Conservation (phyloP, 176 grass and related monocot species). For the Themeda triandra region DNA sequence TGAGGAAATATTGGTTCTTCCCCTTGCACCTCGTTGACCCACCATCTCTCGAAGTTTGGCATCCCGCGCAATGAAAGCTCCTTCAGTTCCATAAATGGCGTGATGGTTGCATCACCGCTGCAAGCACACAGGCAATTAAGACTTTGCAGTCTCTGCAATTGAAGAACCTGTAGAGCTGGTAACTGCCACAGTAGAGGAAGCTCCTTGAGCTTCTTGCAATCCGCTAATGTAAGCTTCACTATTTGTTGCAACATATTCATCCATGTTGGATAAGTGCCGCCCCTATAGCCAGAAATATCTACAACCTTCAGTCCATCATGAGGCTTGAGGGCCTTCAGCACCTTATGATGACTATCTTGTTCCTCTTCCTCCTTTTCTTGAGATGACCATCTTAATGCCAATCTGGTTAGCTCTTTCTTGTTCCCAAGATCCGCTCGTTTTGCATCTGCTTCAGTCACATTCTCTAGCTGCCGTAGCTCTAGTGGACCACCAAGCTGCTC, state of each 20-base stretch:
- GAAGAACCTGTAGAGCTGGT: neutral
- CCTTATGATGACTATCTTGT: too few species aligned
- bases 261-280: neutral
- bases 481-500: neutral
- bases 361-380: too few species aligned
- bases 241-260: neutral
- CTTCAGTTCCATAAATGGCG: too few species aligned
- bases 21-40: neutral
- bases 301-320: neutral
- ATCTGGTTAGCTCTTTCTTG: neutral
- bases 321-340: neutral
- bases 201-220: neutral
- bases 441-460: conserved; percentile 7
- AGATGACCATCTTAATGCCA: neutral
- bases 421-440: neutral
- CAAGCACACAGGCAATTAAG: too few species aligned
- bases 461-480: neutral
- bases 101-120: too few species aligned
- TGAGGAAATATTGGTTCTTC: neutral
- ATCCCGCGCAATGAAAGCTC: neutral
- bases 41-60: neutral
- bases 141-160: fast-evolving
- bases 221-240: neutral
- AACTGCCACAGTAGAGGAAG: neutral
- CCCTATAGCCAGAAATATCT: fast-evolving